phyloP scores from a whole-genome alignment of 257 asterid species.

The Fraxinus pennsylvanica region DNA sequence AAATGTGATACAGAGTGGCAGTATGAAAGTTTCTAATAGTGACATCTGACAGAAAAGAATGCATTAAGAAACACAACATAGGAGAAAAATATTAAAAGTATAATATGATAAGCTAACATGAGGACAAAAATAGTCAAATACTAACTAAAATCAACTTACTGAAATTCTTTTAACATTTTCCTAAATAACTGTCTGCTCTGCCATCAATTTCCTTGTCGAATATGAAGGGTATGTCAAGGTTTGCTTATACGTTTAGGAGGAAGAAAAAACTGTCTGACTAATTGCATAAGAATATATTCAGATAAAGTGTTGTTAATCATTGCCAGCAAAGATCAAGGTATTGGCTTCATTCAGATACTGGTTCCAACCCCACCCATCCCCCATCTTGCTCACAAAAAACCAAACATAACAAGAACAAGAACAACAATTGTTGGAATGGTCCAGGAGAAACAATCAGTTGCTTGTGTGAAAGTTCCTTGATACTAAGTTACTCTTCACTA shows the following conservation, averaged over 20 bases:
- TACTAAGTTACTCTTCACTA: neutral
- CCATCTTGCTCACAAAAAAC: neutral
- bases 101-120: neutral
- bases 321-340: neutral
- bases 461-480: neutral
- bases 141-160: neutral
- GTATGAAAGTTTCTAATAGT: neutral
- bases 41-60: constrained; percentile 11
- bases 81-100: neutral
- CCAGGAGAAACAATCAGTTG: neutral
- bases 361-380: neutral
- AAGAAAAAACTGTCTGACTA: neutral
- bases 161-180: neutral
- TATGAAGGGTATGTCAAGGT: neutral
- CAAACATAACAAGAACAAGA: neutral
- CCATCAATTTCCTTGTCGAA: neutral
- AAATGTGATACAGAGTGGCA: neutral
- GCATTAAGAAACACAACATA: neutral
- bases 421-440: neutral
- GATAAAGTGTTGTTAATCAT: neutral
- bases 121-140: neutral
- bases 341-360: neutral
- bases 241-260: neutral
- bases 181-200: neutral
- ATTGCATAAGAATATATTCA: neutral